Percentiles rank a stretch among this genome's conserved stretches.
Evolutionary conservation across 306 rosid species (phyloP).

Genomic region (Glycine latifolia): DNA sequence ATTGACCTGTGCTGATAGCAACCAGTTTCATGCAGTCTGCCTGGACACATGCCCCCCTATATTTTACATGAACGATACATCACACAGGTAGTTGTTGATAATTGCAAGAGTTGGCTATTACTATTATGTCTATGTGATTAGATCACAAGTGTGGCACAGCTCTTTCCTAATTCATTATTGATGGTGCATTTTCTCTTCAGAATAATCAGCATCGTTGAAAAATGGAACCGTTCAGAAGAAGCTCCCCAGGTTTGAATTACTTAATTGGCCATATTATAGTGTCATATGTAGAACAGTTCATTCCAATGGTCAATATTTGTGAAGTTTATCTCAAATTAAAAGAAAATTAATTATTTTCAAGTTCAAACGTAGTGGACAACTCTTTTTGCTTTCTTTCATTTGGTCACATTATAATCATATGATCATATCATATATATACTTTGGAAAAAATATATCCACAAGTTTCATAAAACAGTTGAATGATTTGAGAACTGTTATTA

Average conservation of each 20-base stretch:
- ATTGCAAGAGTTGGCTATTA: conserved; percentile 29
- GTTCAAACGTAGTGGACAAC: neutral
- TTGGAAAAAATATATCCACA: neutral
- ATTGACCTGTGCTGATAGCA: conserved; percentile 86
- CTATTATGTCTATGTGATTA: conserved; percentile 24
- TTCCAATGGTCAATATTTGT: neutral
- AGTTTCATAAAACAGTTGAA: neutral
- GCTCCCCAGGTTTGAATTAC: conserved; percentile 83
- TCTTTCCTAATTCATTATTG: conserved; percentile 40
- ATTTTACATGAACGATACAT: conserved; percentile 97
- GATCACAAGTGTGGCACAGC: conserved; percentile 29
- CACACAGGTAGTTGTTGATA: conserved; percentile 71
- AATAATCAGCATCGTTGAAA: conserved; percentile 86
- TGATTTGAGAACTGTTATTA: neutral
- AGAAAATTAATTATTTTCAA: conserved; percentile 30
- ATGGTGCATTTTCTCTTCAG: conserved; percentile 63
- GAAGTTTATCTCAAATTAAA: conserved; percentile 2
- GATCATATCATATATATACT: neutral
- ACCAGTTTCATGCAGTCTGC: conserved; percentile 99
- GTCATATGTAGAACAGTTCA: conserved; percentile 19
- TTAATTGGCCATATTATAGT: conserved; percentile 35
- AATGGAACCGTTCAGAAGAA: conserved; percentile 91
- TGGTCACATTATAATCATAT: neutral
- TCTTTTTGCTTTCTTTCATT: conserved; percentile 13
- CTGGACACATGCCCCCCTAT: conserved; percentile 94